These are phyloP conservation scores for Tylopilus sp. DNA, from an alignment of 768 basidiomycete genomes.

Conservation along the genomic window DNA sequence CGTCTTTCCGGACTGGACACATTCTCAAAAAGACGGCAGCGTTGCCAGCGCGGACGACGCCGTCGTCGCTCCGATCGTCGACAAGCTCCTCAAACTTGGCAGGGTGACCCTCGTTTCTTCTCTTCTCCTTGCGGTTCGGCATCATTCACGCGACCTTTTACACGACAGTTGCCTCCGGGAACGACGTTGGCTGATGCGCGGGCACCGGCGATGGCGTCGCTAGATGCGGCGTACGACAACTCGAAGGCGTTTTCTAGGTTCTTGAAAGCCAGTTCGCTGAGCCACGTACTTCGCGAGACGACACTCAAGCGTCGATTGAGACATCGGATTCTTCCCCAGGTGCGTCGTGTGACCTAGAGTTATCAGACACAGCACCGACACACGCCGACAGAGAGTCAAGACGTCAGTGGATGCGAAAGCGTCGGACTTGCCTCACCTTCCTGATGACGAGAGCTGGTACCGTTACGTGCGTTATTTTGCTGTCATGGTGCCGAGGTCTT, in stretches of 20 bases:
- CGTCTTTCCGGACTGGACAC: constrained; percentile 42
- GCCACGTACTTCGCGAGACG: constrained; percentile 15
- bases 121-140: background rate
- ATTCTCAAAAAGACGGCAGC: constrained; percentile 5
- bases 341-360: constrained; percentile 25
- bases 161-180: constrained; percentile 15
- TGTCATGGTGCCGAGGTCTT: background rate
- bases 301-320: constrained; percentile 25
- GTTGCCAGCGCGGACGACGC: constrained; percentile 13
- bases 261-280: constrained; percentile 25
- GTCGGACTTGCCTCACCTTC: constrained; percentile 33
- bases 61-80: constrained; percentile 11
- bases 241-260: constrained; percentile 36
- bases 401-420: constrained; percentile 30
- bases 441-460: constrained; percentile 37
- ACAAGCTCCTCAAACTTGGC: constrained; percentile 10
- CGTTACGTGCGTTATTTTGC: constrained; percentile 21
- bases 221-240: constrained; percentile 38
- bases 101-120: constrained; percentile 15
- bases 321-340: constrained; percentile 40
- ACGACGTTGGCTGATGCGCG: constrained; percentile 6
- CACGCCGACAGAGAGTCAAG: constrained; percentile 10
- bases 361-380: background rate
- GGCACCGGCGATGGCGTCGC: background rate
- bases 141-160: background rate